These are phyloP conservation scores for Crassisporium funariophilum DNA, from an alignment of 768 basidiomycete genomes.

Conservation along the genomic window DNA sequence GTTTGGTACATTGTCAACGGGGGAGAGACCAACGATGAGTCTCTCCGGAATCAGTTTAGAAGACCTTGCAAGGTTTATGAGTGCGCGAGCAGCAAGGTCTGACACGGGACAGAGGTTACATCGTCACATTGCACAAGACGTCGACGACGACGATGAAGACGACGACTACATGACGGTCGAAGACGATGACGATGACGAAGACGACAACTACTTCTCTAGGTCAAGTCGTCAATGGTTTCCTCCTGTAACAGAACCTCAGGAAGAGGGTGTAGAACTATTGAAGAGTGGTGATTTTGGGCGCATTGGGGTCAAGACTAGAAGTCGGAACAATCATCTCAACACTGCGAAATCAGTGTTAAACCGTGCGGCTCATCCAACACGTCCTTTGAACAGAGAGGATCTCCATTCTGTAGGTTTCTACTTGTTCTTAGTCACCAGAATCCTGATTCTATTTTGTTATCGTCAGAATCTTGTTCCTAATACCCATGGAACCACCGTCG, in stretches of 20 bases:
- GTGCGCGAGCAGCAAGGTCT: slow-evolving; percentile 19
- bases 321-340: slow-evolving; percentile 44
- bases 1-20: slow-evolving; percentile 6
- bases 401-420: slow-evolving; percentile 48
- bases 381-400: slow-evolving; percentile 50
- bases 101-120: slow-evolving; percentile 31
- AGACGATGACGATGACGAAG: slow-evolving; percentile 42
- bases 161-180: slow-evolving; percentile 37
- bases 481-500: slow-evolving; percentile 77
- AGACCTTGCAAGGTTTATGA: slow-evolving; percentile 32
- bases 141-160: slow-evolving; percentile 33
- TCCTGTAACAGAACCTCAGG: slow-evolving; percentile 57
- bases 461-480: slow-evolving; percentile 75
- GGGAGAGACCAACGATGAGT: slow-evolving; percentile 16
- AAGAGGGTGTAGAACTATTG: slow-evolving; percentile 64
- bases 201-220: slow-evolving; percentile 19
- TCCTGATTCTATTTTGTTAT: slow-evolving; percentile 4
- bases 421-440: background rate
- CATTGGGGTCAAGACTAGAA: slow-evolving; percentile 51
- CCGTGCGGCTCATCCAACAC: slow-evolving; percentile 37
- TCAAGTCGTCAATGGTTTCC: slow-evolving; percentile 28
- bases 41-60: slow-evolving; percentile 33
- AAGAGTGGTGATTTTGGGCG: slow-evolving; percentile 81
- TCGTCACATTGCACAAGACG: too few species aligned
- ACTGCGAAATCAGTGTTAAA: slow-evolving; percentile 51